Conservation (phyloP, 140 eudicot species). For the Oenanthe javanica region DNA sequence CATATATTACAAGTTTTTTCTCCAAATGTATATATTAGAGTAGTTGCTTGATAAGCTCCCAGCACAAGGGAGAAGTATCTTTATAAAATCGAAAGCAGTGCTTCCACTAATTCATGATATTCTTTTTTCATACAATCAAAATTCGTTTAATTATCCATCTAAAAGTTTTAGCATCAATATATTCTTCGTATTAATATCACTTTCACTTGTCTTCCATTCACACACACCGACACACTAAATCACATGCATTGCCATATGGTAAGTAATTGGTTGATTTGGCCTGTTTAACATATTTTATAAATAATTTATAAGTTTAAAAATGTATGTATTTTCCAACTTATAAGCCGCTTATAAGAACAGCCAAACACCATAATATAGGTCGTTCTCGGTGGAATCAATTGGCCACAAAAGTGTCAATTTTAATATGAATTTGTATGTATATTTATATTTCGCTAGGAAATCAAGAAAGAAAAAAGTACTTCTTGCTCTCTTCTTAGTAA, state of each 20-base stretch:
- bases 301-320: too few species aligned
- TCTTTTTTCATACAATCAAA: background rate
- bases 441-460: too few species aligned
- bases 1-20: background rate
- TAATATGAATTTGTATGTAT: too few species aligned
- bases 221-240: background rate
- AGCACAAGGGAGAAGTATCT: background rate
- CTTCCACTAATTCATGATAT: conserved; percentile 1
- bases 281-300: too few species aligned
- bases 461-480: too few species aligned
- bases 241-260: background rate
- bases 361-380: too few species aligned
- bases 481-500: too few species aligned
- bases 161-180: background rate
- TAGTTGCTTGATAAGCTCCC: background rate
- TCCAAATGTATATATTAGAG: background rate
- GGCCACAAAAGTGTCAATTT: background rate
- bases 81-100: background rate
- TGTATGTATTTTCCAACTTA: too few species aligned
- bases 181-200: background rate
- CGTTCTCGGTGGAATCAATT: background rate
- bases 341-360: too few species aligned
- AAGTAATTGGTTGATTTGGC: too few species aligned
- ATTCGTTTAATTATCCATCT: background rate
- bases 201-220: conserved; percentile 6